These are phyloP conservation scores for Geranium brycei DNA, from an alignment of 345 rosid genomes.

Conservation along the genomic window DNA sequence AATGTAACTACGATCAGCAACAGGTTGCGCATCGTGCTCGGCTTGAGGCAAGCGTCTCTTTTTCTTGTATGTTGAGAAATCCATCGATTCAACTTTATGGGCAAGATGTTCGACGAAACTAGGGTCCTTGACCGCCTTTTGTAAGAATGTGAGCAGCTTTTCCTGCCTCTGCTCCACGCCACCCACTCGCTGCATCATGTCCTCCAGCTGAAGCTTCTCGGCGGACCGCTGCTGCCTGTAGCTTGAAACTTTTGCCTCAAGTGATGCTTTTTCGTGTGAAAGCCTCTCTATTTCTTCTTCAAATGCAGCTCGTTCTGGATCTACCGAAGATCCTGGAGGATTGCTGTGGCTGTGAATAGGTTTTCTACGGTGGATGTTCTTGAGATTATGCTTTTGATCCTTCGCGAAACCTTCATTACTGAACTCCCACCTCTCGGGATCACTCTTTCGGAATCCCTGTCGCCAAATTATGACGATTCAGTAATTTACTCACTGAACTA, in stretches of 20 bases:
- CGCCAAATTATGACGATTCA: slow-evolving; percentile 1
- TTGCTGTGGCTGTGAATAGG: slow-evolving; percentile 89
- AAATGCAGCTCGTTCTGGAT: slow-evolving; percentile 57
- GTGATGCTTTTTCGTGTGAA: slow-evolving; percentile 47
- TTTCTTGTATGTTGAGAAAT: slow-evolving; percentile 58
- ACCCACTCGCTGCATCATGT: slow-evolving; percentile 34
- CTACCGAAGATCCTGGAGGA: slow-evolving; percentile 36
- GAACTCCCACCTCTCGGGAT: slow-evolving; percentile 91
- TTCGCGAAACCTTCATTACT: slow-evolving; percentile 73
- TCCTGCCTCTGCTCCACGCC: slow-evolving; percentile 62
- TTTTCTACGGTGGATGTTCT: slow-evolving; percentile 74
- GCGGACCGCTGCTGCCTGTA: slow-evolving; percentile 43
- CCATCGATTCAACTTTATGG: slow-evolving; percentile 53
- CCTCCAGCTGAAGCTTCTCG: slow-evolving; percentile 51
- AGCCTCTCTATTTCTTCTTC: slow-evolving; percentile 67
- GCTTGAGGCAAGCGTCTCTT: slow-evolving; percentile 64
- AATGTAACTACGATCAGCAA: slow-evolving; percentile 39
- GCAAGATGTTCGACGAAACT: slow-evolving; percentile 47
- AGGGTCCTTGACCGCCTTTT: slow-evolving; percentile 44
- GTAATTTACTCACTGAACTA: no score
- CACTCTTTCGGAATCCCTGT: slow-evolving; percentile 90
- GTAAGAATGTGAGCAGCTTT: slow-evolving; percentile 36
- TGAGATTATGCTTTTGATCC: slow-evolving; percentile 81
- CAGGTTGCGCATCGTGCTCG: slow-evolving; percentile 39
- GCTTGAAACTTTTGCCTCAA: slow-evolving; percentile 47